Evolutionary conservation across 2,329 filamentous ascomycete genomes (phyloP), one percentile per base, ranked within the genome.

Genomic region (Endocalyx cinctus): DNA sequence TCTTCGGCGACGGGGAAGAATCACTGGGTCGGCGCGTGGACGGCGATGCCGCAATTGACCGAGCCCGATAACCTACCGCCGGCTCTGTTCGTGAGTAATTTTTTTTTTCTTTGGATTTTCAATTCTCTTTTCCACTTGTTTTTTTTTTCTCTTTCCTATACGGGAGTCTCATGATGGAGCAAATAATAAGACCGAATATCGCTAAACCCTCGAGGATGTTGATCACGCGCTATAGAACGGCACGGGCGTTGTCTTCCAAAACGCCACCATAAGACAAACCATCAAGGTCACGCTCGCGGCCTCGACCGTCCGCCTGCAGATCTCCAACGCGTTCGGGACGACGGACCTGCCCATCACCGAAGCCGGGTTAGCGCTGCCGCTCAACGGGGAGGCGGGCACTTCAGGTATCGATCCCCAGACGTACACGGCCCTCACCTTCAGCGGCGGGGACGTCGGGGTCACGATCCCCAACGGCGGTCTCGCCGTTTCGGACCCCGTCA

Each of bases 1-100:
- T 10, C 14, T 17, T 17, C 11, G 29, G 14, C n/a, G 22, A 2
- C 7, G 13, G 25, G 25, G 10, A 29, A 35, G 23, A 45, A 65
- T 29, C 69, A 74, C 41, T 82, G 78, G 77, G 66, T 80, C 11
- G 70, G 73, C 41, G 72, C 73, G 10, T 82, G 77, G 77, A 69
- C 72, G 0, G 57, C 72, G 3, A 81, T 80, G 77, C 77, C 77
- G 1, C 76, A 81, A 50, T 58, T 79, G 36, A 74, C 71, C 2
- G 78, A 82, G 54, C 68, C 68, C 2, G 59, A 57, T 6, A 81
- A 82, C 44, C 56, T 82, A 3, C 77, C 77, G 12, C 67, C 69
- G 2, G 48, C 63, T 4, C 72, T 74, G 17, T 82, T 75, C 53
- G 71, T 70, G 55, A 52, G 66, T 58, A 25, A 5, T 28, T 18